Evolutionary conservation across 495 filamentous ascomycete species (phyloP).

Genomic region (Aspergillus avenaceus): DNA sequence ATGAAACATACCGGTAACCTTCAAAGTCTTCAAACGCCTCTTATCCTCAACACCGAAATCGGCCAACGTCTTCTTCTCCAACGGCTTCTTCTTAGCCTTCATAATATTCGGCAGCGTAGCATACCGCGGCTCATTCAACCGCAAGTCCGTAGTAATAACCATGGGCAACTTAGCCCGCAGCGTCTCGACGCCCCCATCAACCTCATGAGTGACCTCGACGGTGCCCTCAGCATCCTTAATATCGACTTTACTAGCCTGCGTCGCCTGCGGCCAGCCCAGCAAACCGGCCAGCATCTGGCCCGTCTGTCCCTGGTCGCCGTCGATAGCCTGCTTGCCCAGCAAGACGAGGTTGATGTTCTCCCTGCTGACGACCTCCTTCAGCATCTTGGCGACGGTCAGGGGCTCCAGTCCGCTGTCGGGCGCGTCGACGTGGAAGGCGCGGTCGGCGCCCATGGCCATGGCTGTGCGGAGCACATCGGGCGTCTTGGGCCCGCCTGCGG

Average conservation of each 20-base stretch:
- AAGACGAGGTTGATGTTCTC: constrained; percentile 90
- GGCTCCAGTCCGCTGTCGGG: constrained; percentile 74
- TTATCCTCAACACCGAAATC: constrained; percentile 74
- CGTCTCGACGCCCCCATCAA: constrained; percentile 94
- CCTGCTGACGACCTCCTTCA: constrained; percentile 68
- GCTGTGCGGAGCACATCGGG: constrained; percentile 86
- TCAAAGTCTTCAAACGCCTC: constrained; percentile 78
- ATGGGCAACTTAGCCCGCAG: constrained; percentile 77
- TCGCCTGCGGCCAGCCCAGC: constrained; percentile 89
- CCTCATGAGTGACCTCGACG: constrained; percentile 79
- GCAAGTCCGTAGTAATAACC: constrained; percentile 91
- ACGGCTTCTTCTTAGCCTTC: constrained; percentile 99
- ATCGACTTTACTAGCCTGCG: constrained; percentile 79
- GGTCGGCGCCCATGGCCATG: constrained; percentile 98
- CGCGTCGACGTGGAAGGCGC: constrained; percentile 77
- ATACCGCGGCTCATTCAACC: constrained; percentile 93
- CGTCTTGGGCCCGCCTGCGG: constrained; percentile 81
- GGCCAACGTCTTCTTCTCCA: constrained; percentile 82
- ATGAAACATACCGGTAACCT: constrained; percentile 67
- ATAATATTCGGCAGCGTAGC: constrained; percentile 97
- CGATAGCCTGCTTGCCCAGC: constrained; percentile 95
- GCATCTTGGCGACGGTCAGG: constrained; percentile 82
- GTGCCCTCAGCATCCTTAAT: constrained; percentile 54
- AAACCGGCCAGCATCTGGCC: constrained; percentile 96
- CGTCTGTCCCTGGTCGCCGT: constrained; percentile 93